Percentiles rank a stretch among this genome's conserved stretches.
These are phyloP conservation scores for Mycena citricolor DNA, from an alignment of 1,284 basidiomycete species.

Conservation along the genomic window DNA sequence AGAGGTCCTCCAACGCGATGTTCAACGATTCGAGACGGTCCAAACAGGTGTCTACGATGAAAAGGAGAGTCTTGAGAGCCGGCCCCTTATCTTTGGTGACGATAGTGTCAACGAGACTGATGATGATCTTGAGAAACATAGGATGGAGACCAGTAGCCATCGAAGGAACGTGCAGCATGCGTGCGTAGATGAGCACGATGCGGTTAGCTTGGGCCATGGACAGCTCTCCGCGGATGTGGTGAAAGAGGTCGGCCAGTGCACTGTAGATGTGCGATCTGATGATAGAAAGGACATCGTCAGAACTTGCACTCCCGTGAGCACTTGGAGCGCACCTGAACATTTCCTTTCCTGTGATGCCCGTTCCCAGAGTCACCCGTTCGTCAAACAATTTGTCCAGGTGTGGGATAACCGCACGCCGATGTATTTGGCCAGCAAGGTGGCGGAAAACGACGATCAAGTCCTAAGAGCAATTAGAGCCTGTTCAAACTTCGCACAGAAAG, in stretches of 20 bases:
- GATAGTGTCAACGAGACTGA: constrained; percentile 87
- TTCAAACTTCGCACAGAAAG: neutral
- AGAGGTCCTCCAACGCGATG: constrained; percentile 61
- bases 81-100: constrained; percentile 62
- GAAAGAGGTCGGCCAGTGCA: constrained; percentile 91
- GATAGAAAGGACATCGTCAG: constrained; percentile 9
- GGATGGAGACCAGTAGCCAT: constrained; percentile 84
- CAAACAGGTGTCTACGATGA: constrained; percentile 84
- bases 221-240: constrained; percentile 88
- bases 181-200: constrained; percentile 85
- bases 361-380: constrained; percentile 89
- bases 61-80: constrained; percentile 63
- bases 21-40: constrained; percentile 86
- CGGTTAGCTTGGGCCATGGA: constrained; percentile 76
- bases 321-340: constrained; percentile 60
- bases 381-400: constrained; percentile 91
- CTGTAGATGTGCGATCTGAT: constrained; percentile 82
- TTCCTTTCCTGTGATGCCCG: constrained; percentile 80
- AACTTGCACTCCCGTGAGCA: no score
- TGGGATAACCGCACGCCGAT: constrained; percentile 79
- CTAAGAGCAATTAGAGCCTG: constrained; percentile 38
- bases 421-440: constrained; percentile 84
- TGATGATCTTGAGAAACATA: constrained; percentile 92
- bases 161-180: constrained; percentile 88
- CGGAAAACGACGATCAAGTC: constrained; percentile 93